phyloP scores from a whole-genome alignment of 805 yeast species.

The Suhomyces canberraensis region DNA sequence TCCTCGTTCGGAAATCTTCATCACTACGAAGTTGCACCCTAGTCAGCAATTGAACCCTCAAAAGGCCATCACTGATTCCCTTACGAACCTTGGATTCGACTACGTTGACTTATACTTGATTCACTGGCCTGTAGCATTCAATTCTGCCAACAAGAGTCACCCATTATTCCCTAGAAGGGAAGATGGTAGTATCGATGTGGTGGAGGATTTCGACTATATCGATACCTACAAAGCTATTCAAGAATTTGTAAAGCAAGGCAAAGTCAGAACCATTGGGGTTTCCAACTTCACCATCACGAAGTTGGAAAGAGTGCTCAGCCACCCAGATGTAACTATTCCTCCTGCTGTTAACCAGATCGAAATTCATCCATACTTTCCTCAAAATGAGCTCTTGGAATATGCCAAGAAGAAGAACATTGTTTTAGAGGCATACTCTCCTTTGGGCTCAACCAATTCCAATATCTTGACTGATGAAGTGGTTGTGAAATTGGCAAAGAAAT shows the following conservation, averaged over 20 bases:
- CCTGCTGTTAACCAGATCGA: slow-evolving; percentile 80
- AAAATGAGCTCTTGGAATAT: slow-evolving; percentile 52
- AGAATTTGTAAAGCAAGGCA: slow-evolving; percentile 48
- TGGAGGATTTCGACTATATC: slow-evolving; percentile 46
- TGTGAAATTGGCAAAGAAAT: slow-evolving; percentile 41
- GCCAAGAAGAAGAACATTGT: slow-evolving; percentile 51
- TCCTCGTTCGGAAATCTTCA: slow-evolving; percentile 60
- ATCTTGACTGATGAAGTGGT: slow-evolving; percentile 44
- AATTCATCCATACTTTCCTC: slow-evolving; percentile 70
- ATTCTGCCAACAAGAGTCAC: slow-evolving; percentile 59
- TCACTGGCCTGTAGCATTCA: slow-evolving; percentile 76
- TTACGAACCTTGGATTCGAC: slow-evolving; percentile 62
- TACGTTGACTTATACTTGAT: slow-evolving; percentile 76
- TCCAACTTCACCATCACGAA: slow-evolving; percentile 63
- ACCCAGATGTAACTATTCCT: slow-evolving; percentile 45
- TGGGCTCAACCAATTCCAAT: slow-evolving; percentile 61
- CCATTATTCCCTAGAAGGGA: slow-evolving; percentile 62
- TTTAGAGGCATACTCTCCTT: slow-evolving; percentile 75
- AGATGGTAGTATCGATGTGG: slow-evolving; percentile 42
- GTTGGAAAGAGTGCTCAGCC: slow-evolving; percentile 47
- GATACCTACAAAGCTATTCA: slow-evolving; percentile 75
- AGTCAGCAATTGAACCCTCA: slow-evolving; percentile 51
- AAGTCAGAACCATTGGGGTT: slow-evolving; percentile 69
- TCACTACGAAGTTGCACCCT: slow-evolving; percentile 70
- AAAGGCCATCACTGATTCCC: slow-evolving; percentile 54